These are phyloP conservation scores for Xylaria sp. DNA, from an alignment of 495 filamentous ascomycete species.

Conservation along the genomic window DNA sequence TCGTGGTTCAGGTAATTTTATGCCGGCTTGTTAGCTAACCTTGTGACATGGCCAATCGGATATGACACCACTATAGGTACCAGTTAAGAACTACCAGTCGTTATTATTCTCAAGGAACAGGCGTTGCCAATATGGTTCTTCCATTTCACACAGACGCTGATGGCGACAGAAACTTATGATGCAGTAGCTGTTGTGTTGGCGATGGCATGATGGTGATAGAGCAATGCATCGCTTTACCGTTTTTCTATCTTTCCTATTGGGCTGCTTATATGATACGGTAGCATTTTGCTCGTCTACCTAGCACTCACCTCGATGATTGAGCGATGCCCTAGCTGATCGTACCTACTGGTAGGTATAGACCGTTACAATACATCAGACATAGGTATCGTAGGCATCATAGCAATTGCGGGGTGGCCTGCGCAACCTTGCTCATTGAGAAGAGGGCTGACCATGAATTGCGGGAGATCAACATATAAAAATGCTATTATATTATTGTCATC, in stretches of 20 bases:
- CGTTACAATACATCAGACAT: neutral
- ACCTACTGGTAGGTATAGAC: no score
- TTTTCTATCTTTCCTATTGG: neutral
- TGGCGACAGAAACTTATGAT: conserved; percentile 11
- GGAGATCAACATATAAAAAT: conserved; percentile 22
- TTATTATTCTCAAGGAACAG: neutral
- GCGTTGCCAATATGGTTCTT: neutral
- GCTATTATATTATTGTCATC: conserved; percentile 5
- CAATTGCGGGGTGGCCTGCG: conserved; percentile 13
- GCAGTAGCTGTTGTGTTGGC: conserved; percentile 13
- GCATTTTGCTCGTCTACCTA: neutral
- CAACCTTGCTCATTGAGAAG: conserved; percentile 4
- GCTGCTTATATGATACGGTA: conserved; percentile 6
- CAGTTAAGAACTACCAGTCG: neutral
- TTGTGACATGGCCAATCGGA: conserved; percentile 17
- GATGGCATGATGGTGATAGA: conserved; percentile 14
- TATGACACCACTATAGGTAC: neutral
- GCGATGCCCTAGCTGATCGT: neutral
- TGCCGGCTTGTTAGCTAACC: neutral
- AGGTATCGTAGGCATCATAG: neutral
- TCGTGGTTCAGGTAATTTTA: conserved; percentile 19
- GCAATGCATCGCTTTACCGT: neutral
- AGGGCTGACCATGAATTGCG: neutral
- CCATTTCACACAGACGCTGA: conserved; percentile 4
- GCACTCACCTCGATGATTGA: neutral